Percentiles rank a stretch among this genome's conserved stretches.
These are phyloP conservation scores for Collybia sordida DNA, from an alignment of 768 basidiomycete genomes.

Conservation along the genomic window DNA sequence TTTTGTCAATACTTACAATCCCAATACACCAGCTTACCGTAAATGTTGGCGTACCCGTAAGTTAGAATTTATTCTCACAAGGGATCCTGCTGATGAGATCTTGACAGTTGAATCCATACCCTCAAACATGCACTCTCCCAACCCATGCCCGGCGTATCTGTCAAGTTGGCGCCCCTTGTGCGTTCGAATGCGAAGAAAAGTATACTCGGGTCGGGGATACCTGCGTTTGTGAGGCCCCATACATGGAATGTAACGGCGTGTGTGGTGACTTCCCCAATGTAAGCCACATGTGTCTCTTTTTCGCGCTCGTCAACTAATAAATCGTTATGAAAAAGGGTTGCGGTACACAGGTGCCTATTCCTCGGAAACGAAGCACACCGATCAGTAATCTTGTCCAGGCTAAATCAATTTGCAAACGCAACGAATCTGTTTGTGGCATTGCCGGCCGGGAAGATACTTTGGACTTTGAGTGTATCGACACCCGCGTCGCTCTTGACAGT, in stretches of 20 bases:
- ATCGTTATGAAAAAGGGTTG: conserved; percentile 3
- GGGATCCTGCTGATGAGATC: neutral
- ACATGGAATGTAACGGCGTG: conserved; percentile 11
- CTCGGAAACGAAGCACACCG: conserved; percentile 6
- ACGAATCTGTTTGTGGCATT: conserved; percentile 18
- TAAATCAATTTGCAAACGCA: conserved; percentile 14
- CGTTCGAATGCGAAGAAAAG: conserved; percentile 9
- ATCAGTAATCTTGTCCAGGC: conserved; percentile 15
- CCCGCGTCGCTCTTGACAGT: conserved; percentile 8
- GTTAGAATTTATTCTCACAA: neutral
- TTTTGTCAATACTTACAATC: neutral
- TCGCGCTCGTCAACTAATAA: neutral
- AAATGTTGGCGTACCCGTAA: neutral
- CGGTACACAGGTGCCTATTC: conserved; percentile 1
- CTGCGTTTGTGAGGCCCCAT: conserved; percentile 8
- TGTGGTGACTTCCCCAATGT: conserved; percentile 10
- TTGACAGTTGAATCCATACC: neutral
- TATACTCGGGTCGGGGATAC: conserved; percentile 4
- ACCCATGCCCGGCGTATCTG: conserved; percentile 6
- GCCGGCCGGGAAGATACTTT: conserved; percentile 8
- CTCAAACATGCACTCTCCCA: conserved; percentile 8
- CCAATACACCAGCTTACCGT: neutral
- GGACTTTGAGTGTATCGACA: conserved; percentile 18
- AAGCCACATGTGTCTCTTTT: neutral
- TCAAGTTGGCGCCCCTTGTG: conserved; percentile 5